Percentiles rank a stretch among this genome's conserved stretches.
These are phyloP conservation scores for Globisporangium echinulatum DNA, from an alignment of 352 stramenopile species.

Conservation along the genomic window DNA sequence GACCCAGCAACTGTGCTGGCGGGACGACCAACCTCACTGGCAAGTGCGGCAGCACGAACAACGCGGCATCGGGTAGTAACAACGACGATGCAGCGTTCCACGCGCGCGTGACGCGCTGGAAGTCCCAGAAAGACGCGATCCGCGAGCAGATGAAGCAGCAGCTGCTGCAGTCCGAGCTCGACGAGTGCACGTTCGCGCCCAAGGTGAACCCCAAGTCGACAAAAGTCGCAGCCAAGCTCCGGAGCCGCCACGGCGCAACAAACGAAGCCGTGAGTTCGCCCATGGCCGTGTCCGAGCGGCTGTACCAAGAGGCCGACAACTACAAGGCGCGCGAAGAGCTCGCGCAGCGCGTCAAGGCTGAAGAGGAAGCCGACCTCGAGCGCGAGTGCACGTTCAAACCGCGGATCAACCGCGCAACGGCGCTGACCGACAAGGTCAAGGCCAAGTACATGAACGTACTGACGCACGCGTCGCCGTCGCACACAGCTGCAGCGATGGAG, in stretches of 20 bases:
- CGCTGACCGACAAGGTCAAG: conserved; percentile 45
- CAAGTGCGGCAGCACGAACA: conserved; percentile 10
- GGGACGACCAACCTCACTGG: conserved; percentile 6
- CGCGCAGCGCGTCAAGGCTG: conserved; percentile 45
- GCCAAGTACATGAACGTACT: conserved; percentile 71
- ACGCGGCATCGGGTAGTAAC: conserved; percentile 8
- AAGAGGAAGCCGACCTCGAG: conserved; percentile 66
- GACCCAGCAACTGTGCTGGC: background rate
- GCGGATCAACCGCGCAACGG: conserved; percentile 41
- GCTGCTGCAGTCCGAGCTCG: conserved; percentile 56
- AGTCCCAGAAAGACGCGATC: conserved; percentile 68
- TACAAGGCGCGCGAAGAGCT: conserved; percentile 72
- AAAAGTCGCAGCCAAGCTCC: conserved; percentile 56
- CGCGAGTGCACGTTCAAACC: conserved; percentile 73
- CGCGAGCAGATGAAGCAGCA: conserved; percentile 81
- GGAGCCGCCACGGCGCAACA: conserved; percentile 25
- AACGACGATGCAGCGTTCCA: conserved; percentile 47
- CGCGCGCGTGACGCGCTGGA: conserved; percentile 65
- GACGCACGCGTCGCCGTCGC: conserved; percentile 23
- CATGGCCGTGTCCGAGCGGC: conserved; percentile 48
- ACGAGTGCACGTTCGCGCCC: conserved; percentile 73
- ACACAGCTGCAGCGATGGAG: conserved; percentile 52
- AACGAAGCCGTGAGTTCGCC: conserved; percentile 18
- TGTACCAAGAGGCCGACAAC: conserved; percentile 74
- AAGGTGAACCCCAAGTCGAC: conserved; percentile 74